Evolutionary conservation across 108 stramenopile species (phyloP).

Genomic region (Hondaea fermentalgiana): DNA sequence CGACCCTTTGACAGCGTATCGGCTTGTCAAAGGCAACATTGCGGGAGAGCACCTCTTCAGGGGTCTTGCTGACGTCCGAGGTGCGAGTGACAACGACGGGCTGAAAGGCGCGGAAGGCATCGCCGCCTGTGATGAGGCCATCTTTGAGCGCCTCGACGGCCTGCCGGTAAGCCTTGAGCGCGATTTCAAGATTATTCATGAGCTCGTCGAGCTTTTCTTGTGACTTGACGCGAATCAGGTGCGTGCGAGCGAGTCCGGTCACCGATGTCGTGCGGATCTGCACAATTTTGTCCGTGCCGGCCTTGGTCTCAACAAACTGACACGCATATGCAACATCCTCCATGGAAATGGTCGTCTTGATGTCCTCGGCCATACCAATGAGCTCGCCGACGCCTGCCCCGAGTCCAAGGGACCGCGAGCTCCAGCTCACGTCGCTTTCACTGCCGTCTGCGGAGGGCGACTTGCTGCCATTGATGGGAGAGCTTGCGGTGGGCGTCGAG

Average conservation of each 20-base stretch:
- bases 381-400: background rate
- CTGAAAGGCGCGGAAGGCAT: background rate
- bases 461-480: background rate
- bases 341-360: background rate
- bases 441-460: background rate
- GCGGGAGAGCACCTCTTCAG: background rate
- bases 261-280: background rate
- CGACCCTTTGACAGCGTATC: background rate
- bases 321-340: background rate
- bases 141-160: background rate
- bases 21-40: background rate
- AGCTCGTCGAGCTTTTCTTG: background rate
- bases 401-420: background rate
- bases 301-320: background rate
- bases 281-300: background rate
- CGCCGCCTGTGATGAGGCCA: background rate
- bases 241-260: background rate
- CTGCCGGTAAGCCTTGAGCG: background rate
- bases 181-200: background rate
- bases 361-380: background rate
- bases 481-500: background rate
- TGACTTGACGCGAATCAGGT: background rate
- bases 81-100: background rate
- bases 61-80: background rate
- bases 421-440: background rate